A percentile compares a stretch with the other conserved stretches of the same genome.
These are phyloP conservation scores for Xylariaceae sp. DNA, from an alignment of 2,329 filamentous ascomycete genomes.

Conservation along the genomic window DNA sequence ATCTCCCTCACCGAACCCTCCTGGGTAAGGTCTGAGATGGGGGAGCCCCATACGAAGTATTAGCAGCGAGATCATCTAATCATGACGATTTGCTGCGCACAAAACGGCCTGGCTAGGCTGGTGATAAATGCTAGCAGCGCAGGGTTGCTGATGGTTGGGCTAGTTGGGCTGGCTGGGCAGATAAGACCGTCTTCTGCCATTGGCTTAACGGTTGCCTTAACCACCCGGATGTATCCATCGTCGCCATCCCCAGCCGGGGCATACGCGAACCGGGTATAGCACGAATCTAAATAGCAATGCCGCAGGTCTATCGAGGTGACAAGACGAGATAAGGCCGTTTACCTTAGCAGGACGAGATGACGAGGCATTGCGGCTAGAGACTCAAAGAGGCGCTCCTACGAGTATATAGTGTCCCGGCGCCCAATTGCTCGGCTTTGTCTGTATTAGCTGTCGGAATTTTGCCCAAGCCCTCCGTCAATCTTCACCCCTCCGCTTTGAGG, in stretches of 20 bases:
- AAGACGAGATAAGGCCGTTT: not conserved
- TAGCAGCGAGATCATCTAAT: too few relatives aligned
- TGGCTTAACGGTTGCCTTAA: slow-evolving; percentile 6
- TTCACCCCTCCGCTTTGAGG: not conserved
- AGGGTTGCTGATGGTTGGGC: too few relatives aligned
- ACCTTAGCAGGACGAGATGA: not conserved
- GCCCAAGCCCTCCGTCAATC: not conserved
- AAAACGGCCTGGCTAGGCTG: too few relatives aligned
- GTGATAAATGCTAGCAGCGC: too few relatives aligned
- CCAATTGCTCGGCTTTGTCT: too few relatives aligned
- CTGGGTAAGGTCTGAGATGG: too few relatives aligned
- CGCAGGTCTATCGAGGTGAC: not conserved
- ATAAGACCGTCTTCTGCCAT: slow-evolving; percentile 15
- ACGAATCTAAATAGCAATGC: not conserved
- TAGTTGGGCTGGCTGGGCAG: slow-evolving; percentile 3
- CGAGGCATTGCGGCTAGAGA: not conserved
- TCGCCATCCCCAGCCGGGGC: not conserved
- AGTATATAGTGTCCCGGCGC: not conserved
- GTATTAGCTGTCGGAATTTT: not conserved
- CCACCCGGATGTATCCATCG: not conserved
- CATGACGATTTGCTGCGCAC: too few relatives aligned
- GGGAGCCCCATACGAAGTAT: too few relatives aligned
- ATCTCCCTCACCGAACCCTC: too few relatives aligned
- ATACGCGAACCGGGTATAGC: not conserved
- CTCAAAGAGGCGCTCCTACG: too few relatives aligned